Base-by-base conservation (phyloP, 2,329 filamentous ascomycete species). In the Trichophyton equinum region DNA sequence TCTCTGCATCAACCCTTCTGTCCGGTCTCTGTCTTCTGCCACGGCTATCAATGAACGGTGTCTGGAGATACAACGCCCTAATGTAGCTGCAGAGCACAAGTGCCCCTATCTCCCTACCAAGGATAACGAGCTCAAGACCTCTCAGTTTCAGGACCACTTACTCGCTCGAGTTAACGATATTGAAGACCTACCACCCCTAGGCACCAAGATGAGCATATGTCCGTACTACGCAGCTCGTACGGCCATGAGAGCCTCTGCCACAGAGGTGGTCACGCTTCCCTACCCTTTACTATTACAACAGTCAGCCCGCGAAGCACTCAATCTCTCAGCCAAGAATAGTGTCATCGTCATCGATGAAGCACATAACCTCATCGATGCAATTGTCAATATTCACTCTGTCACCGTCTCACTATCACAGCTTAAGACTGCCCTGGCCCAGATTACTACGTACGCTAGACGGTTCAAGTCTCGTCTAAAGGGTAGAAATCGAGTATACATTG, bases 281-380 rank as follows among this genome's bases (percentile, higher is more conserved):
- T 99, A 99, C 70, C 92, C 92, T 1, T 75, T 99, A 5, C 79
- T 99, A 0, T 77, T 99, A 2, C 94, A 97, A 69, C 88, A 86
- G 67, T 88, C 85, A 3, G 91, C 94, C 0, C 81, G 94, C 57
- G 91, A 97, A 63, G 91, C 94, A 0, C 79, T 99, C 0, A 87
- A 88, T 0, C 85, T 99, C 49, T 92, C 87, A 25, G 75, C 99
- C 7, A 91, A 95, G 67, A 85, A 85, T 4, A 94, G 95, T 68
- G 80, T 99, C 0, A 85, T 99, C n/a, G 88, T 99, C 27, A 89
- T 99, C 56, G 94, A 99, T 67, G 94, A 99, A 76, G 94, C 94
- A 0, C 94, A 99, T 71, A 99, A 99, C 69, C 82, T 99, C 59
- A 96, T 96, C 87, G 91, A 96, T 71, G 91, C 92, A 0, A 89